Conservation (phyloP, 305 asterid species). For the Euphrasia arctica region DNA sequence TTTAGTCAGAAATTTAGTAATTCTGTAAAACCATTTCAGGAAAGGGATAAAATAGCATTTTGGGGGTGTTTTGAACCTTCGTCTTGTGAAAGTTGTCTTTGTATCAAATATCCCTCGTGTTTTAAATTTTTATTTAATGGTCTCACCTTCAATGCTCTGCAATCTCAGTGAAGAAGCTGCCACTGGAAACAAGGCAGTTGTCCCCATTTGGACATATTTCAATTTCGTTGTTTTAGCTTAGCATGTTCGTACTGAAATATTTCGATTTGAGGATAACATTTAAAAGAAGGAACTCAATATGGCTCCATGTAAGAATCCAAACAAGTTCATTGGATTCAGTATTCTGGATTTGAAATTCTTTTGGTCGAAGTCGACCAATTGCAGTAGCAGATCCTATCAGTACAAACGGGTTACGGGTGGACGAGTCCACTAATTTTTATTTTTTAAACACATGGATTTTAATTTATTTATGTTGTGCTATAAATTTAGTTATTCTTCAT, state of each 20-base stretch:
- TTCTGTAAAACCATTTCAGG: neutral
- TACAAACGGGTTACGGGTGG: neutral
- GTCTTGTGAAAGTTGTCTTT: neutral
- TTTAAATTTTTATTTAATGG: slow-evolving; percentile 1
- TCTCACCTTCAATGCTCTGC: neutral
- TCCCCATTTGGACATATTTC: slow-evolving; percentile 3
- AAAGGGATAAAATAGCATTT: neutral
- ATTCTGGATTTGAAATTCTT: neutral
- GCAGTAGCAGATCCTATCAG: neutral
- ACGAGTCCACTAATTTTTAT: neutral
- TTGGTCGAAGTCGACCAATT: neutral
- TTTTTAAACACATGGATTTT: neutral
- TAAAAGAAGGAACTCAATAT: neutral
- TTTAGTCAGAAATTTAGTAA: neutral
- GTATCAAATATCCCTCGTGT: neutral
- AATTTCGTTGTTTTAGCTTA: neutral
- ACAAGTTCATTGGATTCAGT: neutral
- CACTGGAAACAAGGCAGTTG: neutral
- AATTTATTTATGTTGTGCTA: too few species aligned
- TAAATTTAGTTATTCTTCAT: neutral
- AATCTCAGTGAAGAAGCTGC: neutral
- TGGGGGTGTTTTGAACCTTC: neutral
- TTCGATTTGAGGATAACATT: neutral
- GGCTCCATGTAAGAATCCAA: neutral
- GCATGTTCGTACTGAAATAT: neutral